A percentile compares a stretch with the other conserved stretches of the same genome.
Conservation (phyloP, 2,329 filamentous ascomycete species). For the Mariannaea elegans region DNA sequence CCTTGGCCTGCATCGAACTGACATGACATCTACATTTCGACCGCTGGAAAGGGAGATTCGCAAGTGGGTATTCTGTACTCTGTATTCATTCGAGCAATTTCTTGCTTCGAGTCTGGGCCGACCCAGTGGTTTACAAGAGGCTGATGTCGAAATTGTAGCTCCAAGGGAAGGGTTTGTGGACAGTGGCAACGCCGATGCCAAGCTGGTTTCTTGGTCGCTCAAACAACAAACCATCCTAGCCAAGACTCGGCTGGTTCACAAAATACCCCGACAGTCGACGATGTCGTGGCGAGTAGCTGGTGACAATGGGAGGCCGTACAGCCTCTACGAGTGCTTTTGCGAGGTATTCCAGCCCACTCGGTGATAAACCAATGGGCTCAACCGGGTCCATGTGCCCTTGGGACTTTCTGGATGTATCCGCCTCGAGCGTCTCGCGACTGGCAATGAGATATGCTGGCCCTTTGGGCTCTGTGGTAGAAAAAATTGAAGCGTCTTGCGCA, state of each 20-base stretch:
- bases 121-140: constrained; percentile 46
- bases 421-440: constrained; percentile 38
- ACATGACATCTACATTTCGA: constrained; percentile 43
- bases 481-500: constrained; percentile 28
- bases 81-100: constrained; percentile 49
- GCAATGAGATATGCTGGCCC: constrained; percentile 41
- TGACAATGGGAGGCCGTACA: constrained; percentile 15
- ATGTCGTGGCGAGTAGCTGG: constrained; percentile 27
- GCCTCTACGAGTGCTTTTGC: constrained; percentile 2
- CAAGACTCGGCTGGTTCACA: constrained; percentile 36
- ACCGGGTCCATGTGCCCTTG: too few species aligned
- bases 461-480: constrained; percentile 37
- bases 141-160: constrained; percentile 46
- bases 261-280: constrained; percentile 24
- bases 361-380: background rate
- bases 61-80: constrained; percentile 49
- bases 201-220: constrained; percentile 42
- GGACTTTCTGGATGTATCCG: too few species aligned
- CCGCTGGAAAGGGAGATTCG: constrained; percentile 46
- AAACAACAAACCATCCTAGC: constrained; percentile 43
- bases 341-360: constrained; percentile 1
- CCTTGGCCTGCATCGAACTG: constrained; percentile 43
- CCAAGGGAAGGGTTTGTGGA: constrained; percentile 42
- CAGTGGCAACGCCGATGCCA: constrained; percentile 40
- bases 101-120: constrained; percentile 48